These are phyloP conservation scores for Pseudogymnoascus sp. DNA, from an alignment of 2,329 filamentous ascomycete species.

Conservation along the genomic window DNA sequence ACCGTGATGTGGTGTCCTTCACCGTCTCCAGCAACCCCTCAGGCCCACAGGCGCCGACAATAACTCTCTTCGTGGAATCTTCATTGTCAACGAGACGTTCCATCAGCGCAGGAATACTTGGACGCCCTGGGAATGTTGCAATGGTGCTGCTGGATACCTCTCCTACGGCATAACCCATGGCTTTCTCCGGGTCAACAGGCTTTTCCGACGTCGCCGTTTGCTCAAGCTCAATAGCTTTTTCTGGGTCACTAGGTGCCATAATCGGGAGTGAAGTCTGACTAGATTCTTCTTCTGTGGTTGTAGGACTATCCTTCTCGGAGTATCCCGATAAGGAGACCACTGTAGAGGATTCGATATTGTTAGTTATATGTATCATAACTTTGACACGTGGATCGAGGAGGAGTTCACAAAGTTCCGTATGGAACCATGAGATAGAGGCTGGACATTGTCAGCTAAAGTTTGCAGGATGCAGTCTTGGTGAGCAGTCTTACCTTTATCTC, in stretches of 20 bases:
- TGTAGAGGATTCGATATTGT: not conserved
- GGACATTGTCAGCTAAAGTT: not conserved
- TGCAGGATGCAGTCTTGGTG: not conserved
- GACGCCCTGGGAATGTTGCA: constrained; percentile 29
- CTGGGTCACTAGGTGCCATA: not conserved
- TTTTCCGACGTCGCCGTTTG: not conserved
- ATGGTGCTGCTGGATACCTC: not conserved
- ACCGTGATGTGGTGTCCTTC: constrained; percentile 36
- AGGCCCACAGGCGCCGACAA: constrained; percentile 42
- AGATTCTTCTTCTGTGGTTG: not conserved
- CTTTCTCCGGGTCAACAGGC: not conserved
- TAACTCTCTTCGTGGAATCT: constrained; percentile 30
- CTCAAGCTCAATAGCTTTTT: not conserved
- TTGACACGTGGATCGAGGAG: constrained; percentile 22
- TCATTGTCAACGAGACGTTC: constrained; percentile 30
- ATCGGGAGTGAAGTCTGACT: not conserved
- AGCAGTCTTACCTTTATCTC: constrained; percentile 34
- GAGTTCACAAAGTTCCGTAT: constrained; percentile 24
- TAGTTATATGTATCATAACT: constrained; percentile 26
- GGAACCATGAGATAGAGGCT: constrained; percentile 22
- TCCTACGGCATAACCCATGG: not conserved
- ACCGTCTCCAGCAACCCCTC: constrained; percentile 35
- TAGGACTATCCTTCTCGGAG: not conserved
- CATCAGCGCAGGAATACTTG: constrained; percentile 34
- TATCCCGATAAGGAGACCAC: not conserved